Conservation (phyloP, 2,329 filamentous ascomycete genomes). For the Pyrenophora graminea region DNA sequence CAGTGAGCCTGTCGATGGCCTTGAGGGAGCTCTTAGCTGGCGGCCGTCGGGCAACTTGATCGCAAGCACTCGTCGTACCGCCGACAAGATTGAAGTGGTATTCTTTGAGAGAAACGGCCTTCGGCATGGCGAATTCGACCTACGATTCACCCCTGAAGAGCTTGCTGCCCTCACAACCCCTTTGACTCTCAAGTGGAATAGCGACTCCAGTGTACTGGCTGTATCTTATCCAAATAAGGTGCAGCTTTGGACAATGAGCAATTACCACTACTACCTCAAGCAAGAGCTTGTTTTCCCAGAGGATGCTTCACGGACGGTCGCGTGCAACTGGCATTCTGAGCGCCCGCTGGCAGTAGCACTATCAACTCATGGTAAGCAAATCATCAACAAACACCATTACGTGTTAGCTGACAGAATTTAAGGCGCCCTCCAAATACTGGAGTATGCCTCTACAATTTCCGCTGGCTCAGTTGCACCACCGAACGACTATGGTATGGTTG, state of each 20-base stretch:
- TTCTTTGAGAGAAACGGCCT: constrained; percentile 99
- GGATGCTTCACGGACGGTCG: constrained; percentile 14
- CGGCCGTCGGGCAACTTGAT: constrained; percentile 87
- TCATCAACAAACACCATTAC: neutral
- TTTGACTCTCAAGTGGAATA: constrained; percentile 81
- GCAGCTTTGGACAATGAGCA: constrained; percentile 97
- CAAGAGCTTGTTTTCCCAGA: constrained; percentile 67
- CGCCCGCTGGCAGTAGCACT: constrained; percentile 71
- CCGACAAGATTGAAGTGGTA: constrained; percentile 74
- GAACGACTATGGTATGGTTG: constrained; percentile 76
- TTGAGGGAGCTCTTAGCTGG: constrained; percentile 91
- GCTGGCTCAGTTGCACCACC: constrained; percentile 72
- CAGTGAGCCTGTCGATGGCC: constrained; percentile 88
- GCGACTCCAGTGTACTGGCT: constrained; percentile 87
- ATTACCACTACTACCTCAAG: constrained; percentile 98
- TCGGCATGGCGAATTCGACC: constrained; percentile 89
- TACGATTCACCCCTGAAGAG: constrained; percentile 68
- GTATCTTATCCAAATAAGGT: constrained; percentile 73
- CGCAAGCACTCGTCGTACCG: constrained; percentile 77
- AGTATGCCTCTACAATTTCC: constrained; percentile 68
- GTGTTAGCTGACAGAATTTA: neutral
- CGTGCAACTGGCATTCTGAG: constrained; percentile 77
- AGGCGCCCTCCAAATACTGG: constrained; percentile 61
- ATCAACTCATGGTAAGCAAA: constrained; percentile 42
- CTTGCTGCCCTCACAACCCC: constrained; percentile 58